Base-by-base conservation (phyloP, 2,329 filamentous ascomycete genomes). In the Colletotrichum incanum region DNA sequence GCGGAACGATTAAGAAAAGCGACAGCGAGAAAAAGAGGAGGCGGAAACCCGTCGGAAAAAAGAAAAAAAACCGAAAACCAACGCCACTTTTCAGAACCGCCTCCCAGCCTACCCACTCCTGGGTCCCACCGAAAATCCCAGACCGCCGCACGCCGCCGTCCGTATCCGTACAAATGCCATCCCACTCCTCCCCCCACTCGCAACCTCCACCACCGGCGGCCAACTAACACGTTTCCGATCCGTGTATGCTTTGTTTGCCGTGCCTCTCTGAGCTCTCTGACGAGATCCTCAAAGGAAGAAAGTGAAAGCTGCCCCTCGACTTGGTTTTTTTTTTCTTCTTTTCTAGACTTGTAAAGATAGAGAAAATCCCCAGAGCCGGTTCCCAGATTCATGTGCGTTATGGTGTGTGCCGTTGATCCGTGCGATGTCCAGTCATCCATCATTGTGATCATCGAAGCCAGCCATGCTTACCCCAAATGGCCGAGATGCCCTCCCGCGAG, bases 371-470 rank as follows among this genome's bases (percentile, higher is more conserved):
- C 56, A 56, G 43, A 67, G 62, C 55, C 69, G 39, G 28, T 14
- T 18, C 67, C 71, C 66, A 56, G 47, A 39, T 59, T 41, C 43
- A 31, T 45, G 28, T 31, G 39, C n/a, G 26, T 60, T n/a, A 20
- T 31, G 31, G 18, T 23, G 47, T 63, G 69, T 69, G 52, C 69
- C 69, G 69, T 72, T 67, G 28, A 68, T 59, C 69, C 69, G n/a
- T 69, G 31, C 65, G 69, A 69, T 64, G 67, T 71, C 60, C 71
- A 73, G 60, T 73, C 60, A 73, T 70, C 71, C 60, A 71, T 73
- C 67, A 56, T 71, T 65, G 31, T 28, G 28, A 59, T 65, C 65
- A 34, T 56, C 41, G 11, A 65, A 59, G 20, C 23, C 23, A 45
- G 60, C 56, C 49, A 65, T 65, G 50, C 47, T 49, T 67, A 55